Conservation (phyloP, 495 filamentous ascomycete genomes). For the Hypoxylon perforatum region DNA sequence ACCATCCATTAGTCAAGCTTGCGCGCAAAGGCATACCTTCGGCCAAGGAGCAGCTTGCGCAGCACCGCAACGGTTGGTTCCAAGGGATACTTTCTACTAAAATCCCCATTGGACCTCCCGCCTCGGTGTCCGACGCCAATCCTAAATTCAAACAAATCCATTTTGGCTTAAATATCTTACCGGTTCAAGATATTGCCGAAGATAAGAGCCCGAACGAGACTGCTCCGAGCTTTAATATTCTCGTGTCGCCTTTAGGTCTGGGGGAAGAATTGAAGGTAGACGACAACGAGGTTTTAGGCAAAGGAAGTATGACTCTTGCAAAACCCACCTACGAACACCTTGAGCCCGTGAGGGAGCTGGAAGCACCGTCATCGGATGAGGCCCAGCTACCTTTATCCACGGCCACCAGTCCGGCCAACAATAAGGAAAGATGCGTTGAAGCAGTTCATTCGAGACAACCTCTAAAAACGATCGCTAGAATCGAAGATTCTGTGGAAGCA, state of each 20-base stretch:
- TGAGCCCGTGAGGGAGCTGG: constrained; percentile 21
- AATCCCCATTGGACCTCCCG: constrained; percentile 21
- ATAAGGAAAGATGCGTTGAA: constrained; percentile 24
- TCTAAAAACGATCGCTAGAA: constrained; percentile 60
- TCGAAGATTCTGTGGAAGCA: constrained; percentile 75
- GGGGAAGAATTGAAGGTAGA: constrained; percentile 24
- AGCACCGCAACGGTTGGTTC: constrained; percentile 64
- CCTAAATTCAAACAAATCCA: constrained; percentile 45
- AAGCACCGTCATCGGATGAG: constrained; percentile 8
- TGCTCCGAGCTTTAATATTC: constrained; percentile 25
- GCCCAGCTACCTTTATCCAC: constrained; percentile 11
- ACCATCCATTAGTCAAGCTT: constrained; percentile 48
- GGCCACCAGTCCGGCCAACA: constrained; percentile 22
- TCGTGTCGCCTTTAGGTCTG: constrained; percentile 35
- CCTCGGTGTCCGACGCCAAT: constrained; percentile 22
- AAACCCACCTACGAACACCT: constrained; percentile 23
- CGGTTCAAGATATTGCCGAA: constrained; percentile 18
- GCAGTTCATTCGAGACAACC: constrained; percentile 33
- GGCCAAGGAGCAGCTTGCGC: constrained; percentile 54
- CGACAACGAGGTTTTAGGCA: constrained; percentile 4
- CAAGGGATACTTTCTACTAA: constrained; percentile 57
- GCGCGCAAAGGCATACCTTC: constrained; percentile 47
- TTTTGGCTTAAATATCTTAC: constrained; percentile 61
- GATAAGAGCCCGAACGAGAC: constrained; percentile 10
- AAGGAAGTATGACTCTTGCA: constrained; percentile 32